phyloP scores from a whole-genome alignment of 2,329 filamentous ascomycete genomes.

The Neonectria faginata region DNA sequence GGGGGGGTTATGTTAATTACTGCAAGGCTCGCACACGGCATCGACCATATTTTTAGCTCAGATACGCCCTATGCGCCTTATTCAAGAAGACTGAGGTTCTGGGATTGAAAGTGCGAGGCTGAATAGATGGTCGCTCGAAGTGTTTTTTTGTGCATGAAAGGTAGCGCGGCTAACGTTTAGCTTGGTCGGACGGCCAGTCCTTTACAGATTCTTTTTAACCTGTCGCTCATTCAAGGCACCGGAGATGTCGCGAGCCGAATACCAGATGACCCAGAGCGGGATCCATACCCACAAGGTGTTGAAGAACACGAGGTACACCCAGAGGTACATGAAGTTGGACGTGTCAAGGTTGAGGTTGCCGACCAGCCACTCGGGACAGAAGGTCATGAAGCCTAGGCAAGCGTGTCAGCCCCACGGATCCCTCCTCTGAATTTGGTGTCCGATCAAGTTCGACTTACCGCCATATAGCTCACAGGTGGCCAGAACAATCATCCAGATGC shows the following conservation, averaged over 20 bases:
- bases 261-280: constrained; percentile 69
- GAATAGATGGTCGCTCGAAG: not conserved
- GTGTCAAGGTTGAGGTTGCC: constrained; percentile 71
- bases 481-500: constrained; percentile 72
- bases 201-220: constrained; percentile 48
- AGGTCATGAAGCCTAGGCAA: constrained; percentile 74
- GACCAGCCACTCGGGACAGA: constrained; percentile 76
- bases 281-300: constrained; percentile 76
- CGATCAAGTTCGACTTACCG: constrained; percentile 52
- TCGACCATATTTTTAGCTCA: not conserved
- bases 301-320: constrained; percentile 77
- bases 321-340: constrained; percentile 76
- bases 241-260: constrained; percentile 66
- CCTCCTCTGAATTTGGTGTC: not conserved
- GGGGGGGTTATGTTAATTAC: not conserved
- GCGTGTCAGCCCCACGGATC: not conserved
- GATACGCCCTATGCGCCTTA: not conserved
- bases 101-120: not conserved
- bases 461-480: constrained; percentile 76
- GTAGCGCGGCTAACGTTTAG: too few relatives aligned
- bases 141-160: too few relatives aligned
- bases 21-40: not conserved
- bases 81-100: not conserved
- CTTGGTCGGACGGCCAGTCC: not conserved
- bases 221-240: constrained; percentile 59